Conservation (phyloP, 805 yeast genomes). For the Candida gorgasii region DNA sequence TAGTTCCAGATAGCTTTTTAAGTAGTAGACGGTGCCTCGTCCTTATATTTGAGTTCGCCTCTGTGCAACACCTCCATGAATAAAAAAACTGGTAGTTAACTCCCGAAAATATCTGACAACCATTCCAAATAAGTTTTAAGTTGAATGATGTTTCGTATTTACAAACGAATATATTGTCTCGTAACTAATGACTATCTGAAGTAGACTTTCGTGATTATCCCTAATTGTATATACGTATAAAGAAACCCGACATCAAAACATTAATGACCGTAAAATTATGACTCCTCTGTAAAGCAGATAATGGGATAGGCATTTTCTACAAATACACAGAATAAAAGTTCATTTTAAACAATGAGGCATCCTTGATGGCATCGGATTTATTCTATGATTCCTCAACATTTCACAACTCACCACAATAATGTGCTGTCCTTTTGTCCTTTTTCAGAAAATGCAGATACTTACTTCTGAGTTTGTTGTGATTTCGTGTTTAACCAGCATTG, state of each 20-base stretch:
- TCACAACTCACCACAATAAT: too few species aligned
- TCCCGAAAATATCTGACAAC: conserved; percentile 15
- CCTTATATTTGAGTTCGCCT: not conserved
- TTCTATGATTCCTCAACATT: too few species aligned
- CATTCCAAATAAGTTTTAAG: not conserved
- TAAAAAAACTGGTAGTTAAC: conserved; percentile 58
- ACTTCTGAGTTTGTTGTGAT: too few species aligned
- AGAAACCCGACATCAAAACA: conserved; percentile 1
- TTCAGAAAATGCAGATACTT: too few species aligned
- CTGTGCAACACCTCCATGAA: conserved; percentile 51
- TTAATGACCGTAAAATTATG: not conserved
- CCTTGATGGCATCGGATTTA: too few species aligned
- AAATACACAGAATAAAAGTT: too few species aligned
- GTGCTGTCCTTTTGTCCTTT: too few species aligned
- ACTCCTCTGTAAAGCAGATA: conserved; percentile 1
- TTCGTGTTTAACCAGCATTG: too few species aligned
- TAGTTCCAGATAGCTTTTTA: not conserved
- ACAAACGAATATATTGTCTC: not conserved
- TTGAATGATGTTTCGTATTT: not conserved
- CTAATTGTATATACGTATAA: not conserved
- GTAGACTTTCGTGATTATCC: not conserved
- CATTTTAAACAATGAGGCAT: too few species aligned
- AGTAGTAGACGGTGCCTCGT: not conserved
- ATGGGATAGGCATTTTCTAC: too few species aligned
- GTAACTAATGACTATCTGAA: not conserved